Conservation (phyloP, 305 asterid genomes). For the Fraxinus ornus region DNA sequence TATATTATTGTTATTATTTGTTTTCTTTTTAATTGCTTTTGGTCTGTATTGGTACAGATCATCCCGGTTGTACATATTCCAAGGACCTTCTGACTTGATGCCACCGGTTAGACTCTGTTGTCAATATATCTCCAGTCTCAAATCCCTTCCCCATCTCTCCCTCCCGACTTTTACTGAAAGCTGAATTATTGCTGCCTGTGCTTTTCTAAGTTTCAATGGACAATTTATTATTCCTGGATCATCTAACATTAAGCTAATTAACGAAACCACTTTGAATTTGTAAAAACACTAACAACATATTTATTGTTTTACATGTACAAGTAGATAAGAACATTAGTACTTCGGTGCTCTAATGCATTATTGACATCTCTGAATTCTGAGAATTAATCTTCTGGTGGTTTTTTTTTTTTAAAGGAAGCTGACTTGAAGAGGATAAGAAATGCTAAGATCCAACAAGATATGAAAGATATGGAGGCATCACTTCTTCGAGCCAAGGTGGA, state of each 20-base stretch:
- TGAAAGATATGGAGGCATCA: conserved; percentile 93
- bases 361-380: conserved; percentile 3
- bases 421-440: conserved; percentile 66
- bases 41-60: conserved; percentile 50
- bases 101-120: conserved; percentile 60
- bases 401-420: conserved; percentile 65
- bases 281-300: conserved; percentile 1
- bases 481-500: conserved; percentile 78
- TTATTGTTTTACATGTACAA: neutral
- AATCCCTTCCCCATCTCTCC: neutral
- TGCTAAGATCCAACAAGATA: conserved; percentile 58
- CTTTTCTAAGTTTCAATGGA: neutral
- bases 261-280: neutral
- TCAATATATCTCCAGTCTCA: conserved; percentile 2
- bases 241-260: neutral
- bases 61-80: conserved; percentile 82
- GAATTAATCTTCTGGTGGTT: conserved; percentile 5
- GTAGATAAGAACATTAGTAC: conserved; percentile 3
- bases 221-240: neutral
- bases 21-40: conserved; percentile 21
- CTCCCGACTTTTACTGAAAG: neutral
- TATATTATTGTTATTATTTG: conserved; percentile 3
- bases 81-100: conserved; percentile 93
- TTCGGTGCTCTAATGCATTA: conserved; percentile 9
- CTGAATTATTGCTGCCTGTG: neutral